Conservation (phyloP, 1,139 yeast species). For the Spathaspora sp. region DNA sequence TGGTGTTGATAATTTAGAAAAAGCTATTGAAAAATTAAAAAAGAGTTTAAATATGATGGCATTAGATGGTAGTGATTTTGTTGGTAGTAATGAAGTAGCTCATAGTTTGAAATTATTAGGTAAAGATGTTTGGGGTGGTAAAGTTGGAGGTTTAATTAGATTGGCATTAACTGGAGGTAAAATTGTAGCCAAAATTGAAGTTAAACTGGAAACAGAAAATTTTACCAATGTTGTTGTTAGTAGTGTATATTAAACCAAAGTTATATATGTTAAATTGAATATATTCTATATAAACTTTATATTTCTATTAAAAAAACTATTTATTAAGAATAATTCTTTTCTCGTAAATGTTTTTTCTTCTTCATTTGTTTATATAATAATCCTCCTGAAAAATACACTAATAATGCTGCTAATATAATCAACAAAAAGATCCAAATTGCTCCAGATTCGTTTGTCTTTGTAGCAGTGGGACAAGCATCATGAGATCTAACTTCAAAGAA, state of each 20-base stretch:
- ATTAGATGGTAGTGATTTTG: slow-evolving; percentile 73
- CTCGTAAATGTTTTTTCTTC: slow-evolving; percentile 2
- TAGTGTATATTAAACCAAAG: slow-evolving; percentile 27
- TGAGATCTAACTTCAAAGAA: slow-evolving; percentile 84
- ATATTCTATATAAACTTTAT: not conserved
- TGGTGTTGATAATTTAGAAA: slow-evolving; percentile 34
- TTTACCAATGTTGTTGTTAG: slow-evolving; percentile 48
- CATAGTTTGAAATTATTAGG: slow-evolving; percentile 85
- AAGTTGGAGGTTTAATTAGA: slow-evolving; percentile 68
- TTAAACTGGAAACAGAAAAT: slow-evolving; percentile 60
- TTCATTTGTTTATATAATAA: slow-evolving; percentile 40
- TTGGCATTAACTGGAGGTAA: slow-evolving; percentile 70
- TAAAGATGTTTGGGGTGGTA: slow-evolving; percentile 70
- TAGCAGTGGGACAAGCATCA: slow-evolving; percentile 85
- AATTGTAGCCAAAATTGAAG: slow-evolving; percentile 75
- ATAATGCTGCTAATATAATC: slow-evolving; percentile 52
- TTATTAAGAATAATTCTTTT: slow-evolving; percentile 1
- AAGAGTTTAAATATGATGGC: slow-evolving; percentile 74
- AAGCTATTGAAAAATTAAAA: slow-evolving; percentile 48
- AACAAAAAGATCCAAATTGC: slow-evolving; percentile 60
- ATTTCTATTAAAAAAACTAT: not conserved
- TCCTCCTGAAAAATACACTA: slow-evolving; percentile 58
- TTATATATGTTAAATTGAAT: not conserved
- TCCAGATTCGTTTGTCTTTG: slow-evolving; percentile 54
- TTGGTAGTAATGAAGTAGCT: slow-evolving; percentile 56